Evolutionary conservation across 768 basidiomycete species (phyloP).

Genomic region (Boletus edulis): DNA sequence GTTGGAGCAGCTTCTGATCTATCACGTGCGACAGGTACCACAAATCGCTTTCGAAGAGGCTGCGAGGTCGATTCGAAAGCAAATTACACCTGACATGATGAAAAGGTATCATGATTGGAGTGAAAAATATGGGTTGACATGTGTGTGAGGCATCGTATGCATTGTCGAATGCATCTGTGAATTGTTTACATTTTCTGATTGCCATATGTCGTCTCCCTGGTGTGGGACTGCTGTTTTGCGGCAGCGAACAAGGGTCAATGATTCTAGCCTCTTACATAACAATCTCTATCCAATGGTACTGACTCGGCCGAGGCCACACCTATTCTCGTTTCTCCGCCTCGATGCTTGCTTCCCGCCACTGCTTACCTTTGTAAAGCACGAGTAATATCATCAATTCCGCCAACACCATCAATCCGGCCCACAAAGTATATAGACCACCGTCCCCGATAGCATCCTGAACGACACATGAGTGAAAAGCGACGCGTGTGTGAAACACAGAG

Average conservation of each 20-base stretch:
- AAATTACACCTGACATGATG: conserved; percentile 83
- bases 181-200: not conserved
- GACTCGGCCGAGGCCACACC: no score
- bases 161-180: not conserved
- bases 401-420: conserved; percentile 53
- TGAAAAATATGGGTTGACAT: conserved; percentile 27
- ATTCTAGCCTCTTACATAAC: no score
- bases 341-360: conserved; percentile 50
- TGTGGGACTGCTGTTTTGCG: no score
- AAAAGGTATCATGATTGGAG: conserved; percentile 73
- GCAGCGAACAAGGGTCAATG: no score
- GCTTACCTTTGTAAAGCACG: conserved; percentile 56
- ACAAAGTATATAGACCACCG: conserved; percentile 76
- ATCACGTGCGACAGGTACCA: conserved; percentile 55
- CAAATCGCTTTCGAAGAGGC: conserved; percentile 71
- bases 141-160: conserved; percentile 1
- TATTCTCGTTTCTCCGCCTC: conserved; percentile 32
- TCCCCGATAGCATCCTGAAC: conserved; percentile 69
- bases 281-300: no score
- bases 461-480: not conserved
- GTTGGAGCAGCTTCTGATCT: not conserved
- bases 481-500: not conserved
- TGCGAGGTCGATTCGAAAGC: conserved; percentile 65
- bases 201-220: not conserved
- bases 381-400: conserved; percentile 56